These are phyloP conservation scores for Acanthamoeba castellanii DNA, from an alignment of 208 protist species.

Conservation along the genomic window DNA sequence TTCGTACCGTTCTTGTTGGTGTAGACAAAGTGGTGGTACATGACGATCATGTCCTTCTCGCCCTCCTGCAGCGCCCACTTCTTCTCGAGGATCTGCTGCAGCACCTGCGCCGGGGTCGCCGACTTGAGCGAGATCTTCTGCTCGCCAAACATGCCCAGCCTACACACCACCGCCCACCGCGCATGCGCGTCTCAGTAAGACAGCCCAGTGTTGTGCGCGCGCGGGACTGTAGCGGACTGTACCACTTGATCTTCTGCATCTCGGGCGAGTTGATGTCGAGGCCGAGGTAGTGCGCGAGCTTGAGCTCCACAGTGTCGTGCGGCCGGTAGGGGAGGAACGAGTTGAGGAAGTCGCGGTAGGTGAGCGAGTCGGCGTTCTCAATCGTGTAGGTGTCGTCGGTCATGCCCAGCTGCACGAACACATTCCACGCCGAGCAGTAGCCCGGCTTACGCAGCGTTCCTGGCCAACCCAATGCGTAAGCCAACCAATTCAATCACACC, in stretches of 20 bases:
- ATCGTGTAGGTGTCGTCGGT: conserved; percentile 77
- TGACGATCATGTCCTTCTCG: conserved; percentile 84
- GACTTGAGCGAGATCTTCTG: conserved; percentile 36
- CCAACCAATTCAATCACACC: neutral
- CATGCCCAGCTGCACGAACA: conserved; percentile 78
- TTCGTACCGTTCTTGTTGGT: conserved; percentile 24
- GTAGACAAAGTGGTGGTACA: conserved; percentile 81
- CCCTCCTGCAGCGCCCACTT: conserved; percentile 77
- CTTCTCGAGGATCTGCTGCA: conserved; percentile 75
- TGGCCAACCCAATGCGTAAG: neutral
- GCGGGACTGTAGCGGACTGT: neutral
- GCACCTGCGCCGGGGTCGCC: conserved; percentile 60
- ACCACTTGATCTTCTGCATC: conserved; percentile 65
- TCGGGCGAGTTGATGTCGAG: conserved; percentile 9
- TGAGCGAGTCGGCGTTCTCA: conserved; percentile 11
- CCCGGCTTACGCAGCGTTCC: conserved; percentile 14
- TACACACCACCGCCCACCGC: neutral
- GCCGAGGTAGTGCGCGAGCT: conserved; percentile 63
- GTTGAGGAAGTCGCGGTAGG: conserved; percentile 68
- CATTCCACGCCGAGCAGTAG: conserved; percentile 67
- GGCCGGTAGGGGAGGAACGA: conserved; percentile 67
- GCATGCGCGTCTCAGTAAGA: no score
- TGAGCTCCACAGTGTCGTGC: conserved; percentile 62
- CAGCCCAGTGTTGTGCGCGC: no score
- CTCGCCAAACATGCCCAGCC: conserved; percentile 44